A percentile compares a stretch with the other conserved stretches of the same genome.
These are phyloP conservation scores for Pythium aphanidermatum DNA, from an alignment of 352 stramenopile species.

Conservation along the genomic window DNA sequence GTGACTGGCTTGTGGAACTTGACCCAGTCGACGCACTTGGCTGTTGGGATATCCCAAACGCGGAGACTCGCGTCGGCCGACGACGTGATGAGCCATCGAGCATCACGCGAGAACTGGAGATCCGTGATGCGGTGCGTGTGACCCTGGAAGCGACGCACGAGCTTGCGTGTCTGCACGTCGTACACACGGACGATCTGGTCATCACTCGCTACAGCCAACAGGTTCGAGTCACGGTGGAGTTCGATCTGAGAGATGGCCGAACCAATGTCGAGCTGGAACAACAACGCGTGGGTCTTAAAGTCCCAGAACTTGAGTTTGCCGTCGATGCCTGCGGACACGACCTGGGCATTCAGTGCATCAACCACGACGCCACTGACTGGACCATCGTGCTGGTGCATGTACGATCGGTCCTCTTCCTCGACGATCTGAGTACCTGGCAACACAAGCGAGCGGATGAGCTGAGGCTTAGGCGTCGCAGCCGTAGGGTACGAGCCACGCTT, in stretches of 20 bases:
- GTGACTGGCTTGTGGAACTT: conserved; percentile 90
- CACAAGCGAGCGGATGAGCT: conserved; percentile 60
- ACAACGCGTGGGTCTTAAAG: conserved; percentile 70
- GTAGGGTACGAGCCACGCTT: conserved; percentile 88
- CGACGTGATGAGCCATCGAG: conserved; percentile 85
- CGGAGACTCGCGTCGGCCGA: conserved; percentile 83
- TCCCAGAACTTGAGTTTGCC: conserved; percentile 89
- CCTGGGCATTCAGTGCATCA: conserved; percentile 76
- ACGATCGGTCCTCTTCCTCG: conserved; percentile 27
- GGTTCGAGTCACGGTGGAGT: conserved; percentile 81
- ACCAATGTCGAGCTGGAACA: conserved; percentile 64
- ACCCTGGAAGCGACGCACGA: conserved; percentile 83
- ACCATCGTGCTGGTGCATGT: conserved; percentile 52
- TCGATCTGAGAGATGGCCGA: conserved; percentile 76
- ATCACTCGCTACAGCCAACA: conserved; percentile 86
- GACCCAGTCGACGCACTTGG: conserved; percentile 94
- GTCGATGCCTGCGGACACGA: conserved; percentile 85
- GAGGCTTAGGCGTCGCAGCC: conserved; percentile 54
- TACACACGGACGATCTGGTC: conserved; percentile 84
- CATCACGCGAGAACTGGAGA: conserved; percentile 86
- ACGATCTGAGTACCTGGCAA: conserved; percentile 39
- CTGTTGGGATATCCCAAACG: conserved; percentile 94
- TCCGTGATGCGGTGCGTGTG: conserved; percentile 85
- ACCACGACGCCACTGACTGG: conserved; percentile 83
- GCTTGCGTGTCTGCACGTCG: conserved; percentile 80